Evolutionary conservation across 1,139 yeast genomes (phyloP), one percentile per base, ranked within the genome.

Genomic region (Yamadazyma atlantica): DNA sequence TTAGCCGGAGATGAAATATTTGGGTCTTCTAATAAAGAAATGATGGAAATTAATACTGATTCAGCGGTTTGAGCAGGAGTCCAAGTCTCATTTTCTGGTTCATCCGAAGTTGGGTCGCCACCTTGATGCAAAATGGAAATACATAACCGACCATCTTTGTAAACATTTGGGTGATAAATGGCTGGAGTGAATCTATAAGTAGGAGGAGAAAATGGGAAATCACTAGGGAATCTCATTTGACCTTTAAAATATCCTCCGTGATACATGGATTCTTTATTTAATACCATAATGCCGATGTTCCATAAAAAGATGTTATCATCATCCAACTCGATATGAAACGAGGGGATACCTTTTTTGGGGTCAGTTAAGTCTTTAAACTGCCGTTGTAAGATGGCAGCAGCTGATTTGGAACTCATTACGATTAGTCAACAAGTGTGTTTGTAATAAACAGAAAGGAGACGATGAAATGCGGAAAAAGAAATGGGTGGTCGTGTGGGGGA

Each of bases 201-300:
- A 35, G 97, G 97, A 21, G 97, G 97, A 13, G 86, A 71, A 59
- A 79, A 90, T 2, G 97, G 97, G 65, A 83, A 90, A 62, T 89
- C 96, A 26, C 74, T 68, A 2, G 97, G 97, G 64, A 90, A 90
- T 50, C 85, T 73, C 95, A 90, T 87, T 60, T 87, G 95, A 18
- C 96, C 96, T 60, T 82, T 86, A 66, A 90, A 85, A 62, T 86
- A 90, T n/a, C 97, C 97, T 34, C 97, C 97, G 55, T 90, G 89
- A 66, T 87, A 90, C 53, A 86, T 83, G 19, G 96, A 86, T 48
- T 88, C 96, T 53, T 85, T 83, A 60, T 86, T 85, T 42, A 88
- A 75, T 19, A 90, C 95, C 89, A 89, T 88, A 43, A 90, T 87
- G 16, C 96, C 97, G 43, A 90, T 77, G 60, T 86, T 86, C 97